A percentile compares a stretch with the other conserved stretches of the same genome.
phyloP scores from a whole-genome alignment of 2,329 filamentous ascomycete species.

The Fusarium liriodendri region DNA sequence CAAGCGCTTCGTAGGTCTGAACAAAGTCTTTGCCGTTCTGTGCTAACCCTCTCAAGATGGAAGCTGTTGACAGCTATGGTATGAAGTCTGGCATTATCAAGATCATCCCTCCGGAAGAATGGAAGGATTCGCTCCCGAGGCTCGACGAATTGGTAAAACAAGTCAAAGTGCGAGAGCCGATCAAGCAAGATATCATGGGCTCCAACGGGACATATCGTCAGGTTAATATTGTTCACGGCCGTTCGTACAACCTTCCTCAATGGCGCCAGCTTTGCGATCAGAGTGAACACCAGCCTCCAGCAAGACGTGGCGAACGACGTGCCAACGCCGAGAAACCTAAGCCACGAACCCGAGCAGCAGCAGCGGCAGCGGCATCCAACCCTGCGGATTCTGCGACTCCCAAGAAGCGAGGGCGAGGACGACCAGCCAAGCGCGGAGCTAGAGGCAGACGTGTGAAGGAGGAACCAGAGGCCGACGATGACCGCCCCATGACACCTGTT shows the following conservation, averaged over 20 bases:
- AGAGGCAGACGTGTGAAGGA: slow-evolving; percentile 54
- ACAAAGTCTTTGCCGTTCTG: background rate
- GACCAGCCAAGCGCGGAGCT: slow-evolving; percentile 50
- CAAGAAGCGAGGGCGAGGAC: slow-evolving; percentile 55
- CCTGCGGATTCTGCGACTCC: slow-evolving; percentile 47
- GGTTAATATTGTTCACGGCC: slow-evolving; percentile 94
- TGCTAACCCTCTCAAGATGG: slow-evolving; percentile 65
- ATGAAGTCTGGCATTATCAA: slow-evolving; percentile 99
- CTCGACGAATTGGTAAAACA: slow-evolving; percentile 90
- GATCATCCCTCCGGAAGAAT: slow-evolving; percentile 92
- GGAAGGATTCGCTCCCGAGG: slow-evolving; percentile 82
- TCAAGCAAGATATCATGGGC: slow-evolving; percentile 98
- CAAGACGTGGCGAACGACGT: slow-evolving; percentile 84
- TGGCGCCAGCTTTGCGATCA: slow-evolving; percentile 95
- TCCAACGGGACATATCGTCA: slow-evolving; percentile 96
- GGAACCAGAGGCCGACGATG: slow-evolving; percentile 55
- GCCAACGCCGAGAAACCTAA: slow-evolving; percentile 68
- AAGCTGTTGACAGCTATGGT: slow-evolving; percentile 90
- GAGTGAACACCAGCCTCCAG: slow-evolving; percentile 94
- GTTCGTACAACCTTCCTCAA: slow-evolving; percentile 95
- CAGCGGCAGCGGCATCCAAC: slow-evolving; percentile 38
- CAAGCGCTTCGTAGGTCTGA: slow-evolving; percentile 77
- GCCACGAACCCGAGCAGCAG: slow-evolving; percentile 51
- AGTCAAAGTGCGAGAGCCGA: slow-evolving; percentile 94
- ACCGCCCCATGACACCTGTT: slow-evolving; percentile 69